phyloP scores from a whole-genome alignment of 23 red algal species.

The Chondrus crispus region DNA sequence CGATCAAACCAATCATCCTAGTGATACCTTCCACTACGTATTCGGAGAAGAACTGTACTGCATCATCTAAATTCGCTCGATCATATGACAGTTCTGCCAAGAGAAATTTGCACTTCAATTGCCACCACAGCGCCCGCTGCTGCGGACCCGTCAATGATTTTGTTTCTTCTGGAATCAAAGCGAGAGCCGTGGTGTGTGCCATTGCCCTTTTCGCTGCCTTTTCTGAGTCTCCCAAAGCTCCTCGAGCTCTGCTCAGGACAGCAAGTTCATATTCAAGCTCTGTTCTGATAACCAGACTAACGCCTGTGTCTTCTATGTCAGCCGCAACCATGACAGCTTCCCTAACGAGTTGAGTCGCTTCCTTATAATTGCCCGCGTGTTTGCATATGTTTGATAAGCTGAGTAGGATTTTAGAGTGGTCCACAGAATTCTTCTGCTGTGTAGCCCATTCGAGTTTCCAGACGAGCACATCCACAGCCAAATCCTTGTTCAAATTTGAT shows the following conservation, averaged over 20 bases:
- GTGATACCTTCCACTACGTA: constrained; percentile 43
- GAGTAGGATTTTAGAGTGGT: constrained; percentile 14
- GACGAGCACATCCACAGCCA: constrained; percentile 24
- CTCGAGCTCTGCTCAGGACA: constrained; percentile 25
- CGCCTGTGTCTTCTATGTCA: neutral
- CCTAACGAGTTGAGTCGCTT: constrained; percentile 19
- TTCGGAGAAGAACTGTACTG: constrained; percentile 49
- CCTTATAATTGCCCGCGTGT: constrained; percentile 14
- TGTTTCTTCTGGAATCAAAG: neutral
- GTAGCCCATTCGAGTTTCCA: constrained; percentile 56
- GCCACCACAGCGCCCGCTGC: constrained; percentile 55
- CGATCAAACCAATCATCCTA: constrained; percentile 29
- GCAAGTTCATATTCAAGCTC: constrained; percentile 51
- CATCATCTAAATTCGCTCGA: constrained; percentile 17
- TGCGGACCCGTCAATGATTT: constrained; percentile 10
- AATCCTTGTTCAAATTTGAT: constrained; percentile 5
- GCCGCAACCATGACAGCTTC: constrained; percentile 25
- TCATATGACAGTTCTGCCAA: constrained; percentile 43
- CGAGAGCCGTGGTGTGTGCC: constrained; percentile 1
- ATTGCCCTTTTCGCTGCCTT: constrained; percentile 32
- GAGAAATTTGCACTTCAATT: constrained; percentile 53
- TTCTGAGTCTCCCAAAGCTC: constrained; percentile 35
- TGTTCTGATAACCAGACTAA: constrained; percentile 12
- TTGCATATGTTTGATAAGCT: constrained; percentile 47
- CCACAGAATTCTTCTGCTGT: constrained; percentile 2